Conservation (phyloP, 2,329 filamentous ascomycete genomes). For the Elsinoe arachidis region DNA sequence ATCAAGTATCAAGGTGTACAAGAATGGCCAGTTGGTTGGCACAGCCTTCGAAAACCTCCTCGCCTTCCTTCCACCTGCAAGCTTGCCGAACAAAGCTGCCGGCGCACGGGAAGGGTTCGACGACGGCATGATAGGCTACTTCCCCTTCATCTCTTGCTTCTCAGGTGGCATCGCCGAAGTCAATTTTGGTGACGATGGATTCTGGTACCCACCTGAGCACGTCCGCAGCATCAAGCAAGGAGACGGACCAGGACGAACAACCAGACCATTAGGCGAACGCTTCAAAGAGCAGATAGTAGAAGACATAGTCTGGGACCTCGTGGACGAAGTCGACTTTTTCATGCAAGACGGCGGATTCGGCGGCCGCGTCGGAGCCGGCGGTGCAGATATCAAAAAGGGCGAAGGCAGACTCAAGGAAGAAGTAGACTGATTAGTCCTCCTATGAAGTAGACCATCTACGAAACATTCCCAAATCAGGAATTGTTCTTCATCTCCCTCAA, state of each 20-base stretch:
- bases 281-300: constrained; percentile 92
- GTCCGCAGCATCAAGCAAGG: constrained; percentile 27
- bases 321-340: constrained; percentile 92
- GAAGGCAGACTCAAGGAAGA: constrained; percentile 17
- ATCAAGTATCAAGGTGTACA: constrained; percentile 81
- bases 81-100: constrained; percentile 59
- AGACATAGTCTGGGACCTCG: constrained; percentile 83
- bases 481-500: constrained; percentile 83
- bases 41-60: constrained; percentile 81
- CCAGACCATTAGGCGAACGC: constrained; percentile 62
- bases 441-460: background rate
- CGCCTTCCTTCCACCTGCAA: constrained; percentile 85
- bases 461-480: constrained; percentile 6
- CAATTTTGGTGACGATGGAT: constrained; percentile 79
- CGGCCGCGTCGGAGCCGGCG: constrained; percentile 22
- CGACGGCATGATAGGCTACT: constrained; percentile 92
- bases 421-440: constrained; percentile 8
- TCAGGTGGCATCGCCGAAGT: constrained; percentile 83
- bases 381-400: constrained; percentile 17
- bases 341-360: constrained; percentile 53
- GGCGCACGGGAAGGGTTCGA: constrained; percentile 81
- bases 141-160: constrained; percentile 87
- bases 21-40: constrained; percentile 80
- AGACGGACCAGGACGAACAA: constrained; percentile 26
- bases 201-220: constrained; percentile 74